phyloP scores from a whole-genome alignment of 2,329 filamentous ascomycete species.

The Penicillium paneum region DNA sequence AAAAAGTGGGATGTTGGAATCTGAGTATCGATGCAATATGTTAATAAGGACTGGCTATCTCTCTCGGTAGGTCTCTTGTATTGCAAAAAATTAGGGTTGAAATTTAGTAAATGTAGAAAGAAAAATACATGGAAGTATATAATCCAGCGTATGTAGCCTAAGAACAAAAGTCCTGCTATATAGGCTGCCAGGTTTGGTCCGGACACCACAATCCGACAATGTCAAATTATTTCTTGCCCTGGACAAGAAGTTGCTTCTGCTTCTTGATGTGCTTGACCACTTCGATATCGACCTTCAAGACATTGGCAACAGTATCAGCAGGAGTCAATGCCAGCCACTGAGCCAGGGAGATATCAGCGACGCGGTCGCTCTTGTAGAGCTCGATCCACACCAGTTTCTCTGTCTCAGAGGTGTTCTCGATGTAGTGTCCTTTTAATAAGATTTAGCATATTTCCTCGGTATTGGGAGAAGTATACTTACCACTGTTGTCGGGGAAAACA shows the following conservation, averaged over 20 bases:
- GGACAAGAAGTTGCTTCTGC: conserved; percentile 20
- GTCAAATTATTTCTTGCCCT: conserved; percentile 9
- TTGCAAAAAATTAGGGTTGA: background rate
- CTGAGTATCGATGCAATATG: background rate
- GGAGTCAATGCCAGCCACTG: conserved; percentile 70
- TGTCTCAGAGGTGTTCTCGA: conserved; percentile 63
- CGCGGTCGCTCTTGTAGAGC: conserved; percentile 65
- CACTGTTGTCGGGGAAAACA: conserved; percentile 62
- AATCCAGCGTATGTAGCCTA: background rate
- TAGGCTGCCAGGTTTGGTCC: background rate
- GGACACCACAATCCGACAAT: background rate
- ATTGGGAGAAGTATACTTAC: conserved; percentile 20
- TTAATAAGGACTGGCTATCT: background rate
- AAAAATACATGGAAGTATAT: background rate
- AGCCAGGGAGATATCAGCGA: conserved; percentile 63
- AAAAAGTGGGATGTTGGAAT: background rate
- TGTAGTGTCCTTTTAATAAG: conserved; percentile 55
- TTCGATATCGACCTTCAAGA: conserved; percentile 20
- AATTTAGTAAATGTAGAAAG: background rate
- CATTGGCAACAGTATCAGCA: conserved; percentile 18
- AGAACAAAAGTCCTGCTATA: background rate
- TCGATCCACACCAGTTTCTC: conserved; percentile 67
- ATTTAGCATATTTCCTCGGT: background rate
- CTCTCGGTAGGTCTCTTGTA: too few relatives aligned
- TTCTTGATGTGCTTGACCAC: conserved; percentile 21